Evolutionary conservation across 2,329 filamentous ascomycete species (phyloP).

Genomic region (Alternaria triticimaculans): DNA sequence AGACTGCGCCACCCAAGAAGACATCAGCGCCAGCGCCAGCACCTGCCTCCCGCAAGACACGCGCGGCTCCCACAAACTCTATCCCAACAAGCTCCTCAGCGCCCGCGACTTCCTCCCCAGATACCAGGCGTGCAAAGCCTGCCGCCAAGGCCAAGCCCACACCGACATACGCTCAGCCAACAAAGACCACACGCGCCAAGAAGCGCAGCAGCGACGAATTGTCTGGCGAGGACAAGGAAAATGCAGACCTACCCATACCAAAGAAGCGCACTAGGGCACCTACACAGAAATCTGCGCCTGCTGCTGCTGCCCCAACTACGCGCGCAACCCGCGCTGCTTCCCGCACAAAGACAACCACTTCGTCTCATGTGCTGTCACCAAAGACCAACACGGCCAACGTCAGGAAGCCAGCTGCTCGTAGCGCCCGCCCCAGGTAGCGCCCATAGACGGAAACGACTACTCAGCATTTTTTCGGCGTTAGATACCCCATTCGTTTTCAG

Average conservation of each 20-base stretch:
- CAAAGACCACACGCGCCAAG: slow-evolving; percentile 23
- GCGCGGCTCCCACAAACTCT: slow-evolving; percentile 12
- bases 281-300: slow-evolving; percentile 12
- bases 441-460: slow-evolving; percentile 17
- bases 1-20: slow-evolving; percentile 21
- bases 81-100: slow-evolving; percentile 7
- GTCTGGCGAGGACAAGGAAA: slow-evolving; percentile 40
- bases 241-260: slow-evolving; percentile 27
- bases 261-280: slow-evolving; percentile 28
- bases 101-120: slow-evolving; percentile 2
- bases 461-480: slow-evolving; percentile 22
- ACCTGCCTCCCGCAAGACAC: slow-evolving; percentile 14
- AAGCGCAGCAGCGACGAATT: slow-evolving; percentile 39
- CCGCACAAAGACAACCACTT: slow-evolving; percentile 23
- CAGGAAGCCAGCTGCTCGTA: slow-evolving; percentile 27
- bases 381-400: slow-evolving; percentile 28
- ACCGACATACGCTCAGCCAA: slow-evolving; percentile 7
- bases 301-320: slow-evolving; percentile 13
- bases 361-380: slow-evolving; percentile 28
- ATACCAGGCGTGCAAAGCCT: slow-evolving; percentile 14
- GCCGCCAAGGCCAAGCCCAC: slow-evolving; percentile 16
- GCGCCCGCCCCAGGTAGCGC: slow-evolving; percentile 26
- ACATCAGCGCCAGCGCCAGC: slow-evolving; percentile 2
- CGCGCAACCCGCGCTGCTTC: slow-evolving; percentile 34
- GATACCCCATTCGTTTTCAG: slow-evolving; percentile 12